phyloP scores from a whole-genome alignment of 192 early-diverging fungal species.

The Backusella tarrabulga region DNA sequence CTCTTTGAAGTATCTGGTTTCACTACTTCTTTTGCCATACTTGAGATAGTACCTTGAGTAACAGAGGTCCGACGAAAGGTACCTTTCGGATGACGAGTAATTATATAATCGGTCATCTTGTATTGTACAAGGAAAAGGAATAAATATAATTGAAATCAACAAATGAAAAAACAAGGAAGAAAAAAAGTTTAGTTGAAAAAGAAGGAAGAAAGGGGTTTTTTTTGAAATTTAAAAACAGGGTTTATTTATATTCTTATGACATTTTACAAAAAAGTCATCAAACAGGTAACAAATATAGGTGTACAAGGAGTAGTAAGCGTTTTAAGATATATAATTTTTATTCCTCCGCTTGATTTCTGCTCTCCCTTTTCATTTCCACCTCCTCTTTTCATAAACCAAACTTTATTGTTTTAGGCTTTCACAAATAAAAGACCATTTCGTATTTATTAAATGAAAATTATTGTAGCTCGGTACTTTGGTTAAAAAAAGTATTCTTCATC shows the following conservation, averaged over 20 bases:
- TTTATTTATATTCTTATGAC: not conserved
- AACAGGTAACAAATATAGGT: not conserved
- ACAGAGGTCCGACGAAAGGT: not conserved
- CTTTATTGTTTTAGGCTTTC: not conserved
- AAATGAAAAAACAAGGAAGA: not conserved
- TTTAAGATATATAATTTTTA: not conserved
- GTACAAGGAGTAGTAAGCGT: not conserved
- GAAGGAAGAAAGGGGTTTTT: not conserved
- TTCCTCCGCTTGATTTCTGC: not conserved
- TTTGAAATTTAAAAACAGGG: not conserved
- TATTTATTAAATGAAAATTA: not conserved
- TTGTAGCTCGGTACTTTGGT: not conserved
- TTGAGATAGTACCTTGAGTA: not conserved
- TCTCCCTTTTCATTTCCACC: not conserved
- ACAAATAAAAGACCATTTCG: too few species aligned
- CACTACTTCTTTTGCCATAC: constrained; percentile 3
- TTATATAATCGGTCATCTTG: not conserved
- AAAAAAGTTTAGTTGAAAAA: not conserved
- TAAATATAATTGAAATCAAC: not conserved
- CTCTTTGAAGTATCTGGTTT: not conserved
- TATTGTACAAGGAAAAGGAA: not conserved
- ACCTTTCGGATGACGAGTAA: not conserved
- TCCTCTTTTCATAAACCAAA: not conserved
- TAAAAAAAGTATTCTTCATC: too few species aligned
- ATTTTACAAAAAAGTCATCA: not conserved